Percentiles rank a stretch among this genome's conserved stretches.
These are phyloP conservation scores for Pythium rishiriense DNA, from an alignment of 352 stramenopile species.

Conservation along the genomic window DNA sequence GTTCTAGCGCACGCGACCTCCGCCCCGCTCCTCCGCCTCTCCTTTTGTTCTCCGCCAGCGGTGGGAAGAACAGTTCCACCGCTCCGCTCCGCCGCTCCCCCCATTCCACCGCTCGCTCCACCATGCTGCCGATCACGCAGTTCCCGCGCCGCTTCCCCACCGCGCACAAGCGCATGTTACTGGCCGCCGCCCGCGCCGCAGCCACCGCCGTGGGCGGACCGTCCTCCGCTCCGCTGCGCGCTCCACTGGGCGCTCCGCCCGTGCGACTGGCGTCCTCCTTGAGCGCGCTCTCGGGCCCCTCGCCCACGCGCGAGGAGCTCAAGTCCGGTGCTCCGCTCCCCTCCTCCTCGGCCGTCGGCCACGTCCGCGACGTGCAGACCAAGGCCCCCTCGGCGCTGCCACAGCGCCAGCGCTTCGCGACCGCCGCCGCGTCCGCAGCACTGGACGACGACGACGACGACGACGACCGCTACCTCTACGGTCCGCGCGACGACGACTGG, in stretches of 20 bases:
- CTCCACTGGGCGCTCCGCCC: slow-evolving; percentile 11
- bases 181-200: slow-evolving; percentile 18
- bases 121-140: slow-evolving; percentile 80
- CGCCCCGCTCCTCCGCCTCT: slow-evolving; percentile 4
- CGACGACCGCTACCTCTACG: slow-evolving; percentile 61
- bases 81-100: not conserved
- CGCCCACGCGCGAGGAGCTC: slow-evolving; percentile 17
- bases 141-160: slow-evolving; percentile 82
- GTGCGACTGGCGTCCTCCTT: slow-evolving; percentile 31
- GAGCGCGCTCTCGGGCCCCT: slow-evolving; percentile 25
- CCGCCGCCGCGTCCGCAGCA: slow-evolving; percentile 6
- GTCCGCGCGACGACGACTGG: slow-evolving; percentile 65
- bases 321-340: slow-evolving; percentile 17
- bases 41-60: not conserved
- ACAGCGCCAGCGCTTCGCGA: slow-evolving; percentile 22
- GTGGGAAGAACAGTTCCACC: slow-evolving; percentile 8
- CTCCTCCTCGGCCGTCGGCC: slow-evolving; percentile 2
- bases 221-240: slow-evolving; percentile 5
- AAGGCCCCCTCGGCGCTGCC: slow-evolving; percentile 11
- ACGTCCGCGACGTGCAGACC: slow-evolving; percentile 27
- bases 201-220: not conserved
- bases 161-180: slow-evolving; percentile 62
- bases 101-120: slow-evolving; percentile 4
- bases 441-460: slow-evolving; percentile 34
- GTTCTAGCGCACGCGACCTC: slow-evolving; percentile 14